Percentiles rank a stretch among this genome's conserved stretches.
phyloP scores from a whole-genome alignment of 768 basidiomycete genomes.

The Termitomyces sp. region DNA sequence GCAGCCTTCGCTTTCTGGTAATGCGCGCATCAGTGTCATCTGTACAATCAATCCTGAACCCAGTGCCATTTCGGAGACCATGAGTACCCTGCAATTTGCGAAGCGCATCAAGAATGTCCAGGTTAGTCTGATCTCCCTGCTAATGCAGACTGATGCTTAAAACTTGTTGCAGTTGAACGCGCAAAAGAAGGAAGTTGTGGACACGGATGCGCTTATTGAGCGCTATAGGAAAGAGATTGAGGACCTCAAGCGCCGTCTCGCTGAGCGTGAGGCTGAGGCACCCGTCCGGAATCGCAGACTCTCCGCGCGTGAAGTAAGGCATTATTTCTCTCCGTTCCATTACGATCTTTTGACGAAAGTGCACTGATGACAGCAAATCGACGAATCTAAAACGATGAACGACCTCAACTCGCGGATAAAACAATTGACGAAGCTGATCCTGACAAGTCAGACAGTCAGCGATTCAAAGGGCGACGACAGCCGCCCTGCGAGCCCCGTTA shows the following conservation, averaged over 20 bases:
- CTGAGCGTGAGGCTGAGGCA: slow-evolving; percentile 65
- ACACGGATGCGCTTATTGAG: slow-evolving; percentile 91
- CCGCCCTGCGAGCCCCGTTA: slow-evolving; percentile 75
- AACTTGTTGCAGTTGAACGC: slow-evolving; percentile 59
- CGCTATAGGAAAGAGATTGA: slow-evolving; percentile 94
- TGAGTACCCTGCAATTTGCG: slow-evolving; percentile 88
- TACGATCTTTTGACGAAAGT: neutral
- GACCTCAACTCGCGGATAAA: slow-evolving; percentile 77
- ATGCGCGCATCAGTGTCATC: slow-evolving; percentile 93
- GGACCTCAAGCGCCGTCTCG: slow-evolving; percentile 69
- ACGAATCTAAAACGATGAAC: slow-evolving; percentile 80
- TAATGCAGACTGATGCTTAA: neutral
- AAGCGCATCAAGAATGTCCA: slow-evolving; percentile 88
- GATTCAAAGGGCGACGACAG: slow-evolving; percentile 64
- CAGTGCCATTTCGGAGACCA: slow-evolving; percentile 74
- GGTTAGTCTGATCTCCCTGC: slow-evolving; percentile 26
- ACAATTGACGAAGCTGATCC: slow-evolving; percentile 77
- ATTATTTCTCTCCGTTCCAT: neutral
- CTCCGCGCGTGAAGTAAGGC: slow-evolving; percentile 43
- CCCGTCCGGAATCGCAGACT: slow-evolving; percentile 41
- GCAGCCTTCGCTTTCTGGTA: slow-evolving; percentile 91
- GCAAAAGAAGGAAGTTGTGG: slow-evolving; percentile 89
- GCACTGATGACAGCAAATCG: slow-evolving; percentile 53
- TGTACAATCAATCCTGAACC: slow-evolving; percentile 91
- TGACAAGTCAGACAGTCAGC: slow-evolving; percentile 81